Evolutionary conservation across 768 basidiomycete species (phyloP).

Genomic region (Amanita pseudoporphyria): DNA sequence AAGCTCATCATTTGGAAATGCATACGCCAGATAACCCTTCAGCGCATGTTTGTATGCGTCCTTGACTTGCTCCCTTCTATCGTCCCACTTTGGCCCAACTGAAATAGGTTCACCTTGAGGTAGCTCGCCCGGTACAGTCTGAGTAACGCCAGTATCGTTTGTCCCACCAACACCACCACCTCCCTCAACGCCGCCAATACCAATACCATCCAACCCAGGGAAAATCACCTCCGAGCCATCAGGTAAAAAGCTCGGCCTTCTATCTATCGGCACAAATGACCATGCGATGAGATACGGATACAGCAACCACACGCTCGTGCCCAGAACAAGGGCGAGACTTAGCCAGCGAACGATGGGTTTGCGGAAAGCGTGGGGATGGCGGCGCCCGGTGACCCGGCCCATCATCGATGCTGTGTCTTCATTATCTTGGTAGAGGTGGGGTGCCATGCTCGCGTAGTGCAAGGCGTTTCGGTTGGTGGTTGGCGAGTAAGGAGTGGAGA

Average conservation of each 20-base stretch:
- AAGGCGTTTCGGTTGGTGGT: no score
- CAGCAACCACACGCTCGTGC: background rate
- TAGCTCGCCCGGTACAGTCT: background rate
- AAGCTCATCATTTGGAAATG: conserved; percentile 47
- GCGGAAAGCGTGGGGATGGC: no score
- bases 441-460: no score
- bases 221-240: no score
- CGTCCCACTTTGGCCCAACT: conserved; percentile 21
- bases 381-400: no score
- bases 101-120: background rate
- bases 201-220: no score
- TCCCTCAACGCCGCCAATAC: background rate
- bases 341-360: background rate
- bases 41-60: conserved; percentile 49
- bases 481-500: no score
- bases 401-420: no score
- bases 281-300: background rate
- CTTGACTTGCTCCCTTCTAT: conserved; percentile 37
- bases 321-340: background rate
- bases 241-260: background rate
- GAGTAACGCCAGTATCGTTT: no score
- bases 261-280: background rate
- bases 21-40: conserved; percentile 38
- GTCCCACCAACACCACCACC: background rate
- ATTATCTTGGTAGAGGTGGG: no score